phyloP scores from a whole-genome alignment of 352 stramenopile species.

The Ochromonadaceae sp. region DNA sequence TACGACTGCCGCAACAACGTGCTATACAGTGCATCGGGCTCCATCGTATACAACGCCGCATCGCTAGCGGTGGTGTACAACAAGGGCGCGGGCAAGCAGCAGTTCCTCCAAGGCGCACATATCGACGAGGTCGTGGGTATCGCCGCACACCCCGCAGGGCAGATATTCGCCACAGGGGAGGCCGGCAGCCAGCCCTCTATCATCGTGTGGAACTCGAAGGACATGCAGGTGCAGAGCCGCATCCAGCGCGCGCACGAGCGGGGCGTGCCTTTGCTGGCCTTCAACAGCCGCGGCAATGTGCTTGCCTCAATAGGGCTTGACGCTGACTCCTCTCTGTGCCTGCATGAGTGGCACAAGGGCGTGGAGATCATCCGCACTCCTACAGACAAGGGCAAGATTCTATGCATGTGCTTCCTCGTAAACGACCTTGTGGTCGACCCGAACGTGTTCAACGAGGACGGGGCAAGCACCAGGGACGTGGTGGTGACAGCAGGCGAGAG shows the following conservation, averaged over 20 bases:
- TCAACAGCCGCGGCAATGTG: slow-evolving; percentile 37
- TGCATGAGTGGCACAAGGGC: slow-evolving; percentile 31
- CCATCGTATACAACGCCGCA: slow-evolving; percentile 63
- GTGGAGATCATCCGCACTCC: slow-evolving; percentile 16
- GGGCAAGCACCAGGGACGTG: background rate
- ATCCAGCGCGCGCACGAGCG: slow-evolving; percentile 47
- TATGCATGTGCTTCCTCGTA: slow-evolving; percentile 31
- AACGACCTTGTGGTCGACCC: background rate
- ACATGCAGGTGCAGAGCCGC: slow-evolving; percentile 20
- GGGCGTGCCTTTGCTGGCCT: slow-evolving; percentile 45
- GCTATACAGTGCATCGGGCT: slow-evolving; percentile 27
- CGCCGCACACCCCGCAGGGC: slow-evolving; percentile 45
- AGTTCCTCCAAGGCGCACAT: slow-evolving; percentile 35
- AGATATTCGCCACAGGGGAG: slow-evolving; percentile 61
- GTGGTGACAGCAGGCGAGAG: slow-evolving; percentile 29
- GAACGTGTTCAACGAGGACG: background rate
- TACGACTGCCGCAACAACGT: slow-evolving; percentile 29
- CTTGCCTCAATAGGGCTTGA: slow-evolving; percentile 58
- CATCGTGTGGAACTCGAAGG: slow-evolving; percentile 28
- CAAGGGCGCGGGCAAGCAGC: slow-evolving; percentile 19
- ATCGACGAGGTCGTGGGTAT: slow-evolving; percentile 59
- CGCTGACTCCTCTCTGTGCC: slow-evolving; percentile 19
- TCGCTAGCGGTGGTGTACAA: slow-evolving; percentile 41
- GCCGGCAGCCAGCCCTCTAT: slow-evolving; percentile 37
- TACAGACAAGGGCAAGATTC: slow-evolving; percentile 30